Conservation (phyloP, 2,329 filamentous ascomycete species). For the Monascus ruber region DNA sequence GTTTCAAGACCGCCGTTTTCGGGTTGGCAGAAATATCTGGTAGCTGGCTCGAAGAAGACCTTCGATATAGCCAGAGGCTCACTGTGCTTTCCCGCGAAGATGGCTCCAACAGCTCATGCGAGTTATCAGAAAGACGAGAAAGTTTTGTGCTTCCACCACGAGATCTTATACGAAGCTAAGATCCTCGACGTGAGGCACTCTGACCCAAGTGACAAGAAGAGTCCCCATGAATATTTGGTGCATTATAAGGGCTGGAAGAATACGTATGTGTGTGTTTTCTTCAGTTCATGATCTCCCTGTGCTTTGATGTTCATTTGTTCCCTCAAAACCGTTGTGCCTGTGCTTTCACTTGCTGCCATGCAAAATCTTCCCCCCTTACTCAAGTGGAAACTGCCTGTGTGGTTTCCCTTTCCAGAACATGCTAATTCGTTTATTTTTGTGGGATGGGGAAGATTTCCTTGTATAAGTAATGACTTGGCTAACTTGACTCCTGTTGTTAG, state of each 20-base stretch:
- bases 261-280: slow-evolving; percentile 49
- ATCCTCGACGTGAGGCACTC: slow-evolving; percentile 64
- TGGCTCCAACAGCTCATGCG: slow-evolving; percentile 48
- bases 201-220: slow-evolving; percentile 55
- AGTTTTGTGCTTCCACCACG: slow-evolving; percentile 92
- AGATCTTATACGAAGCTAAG: slow-evolving; percentile 95
- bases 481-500: slow-evolving; percentile 29
- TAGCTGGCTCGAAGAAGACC: too few relatives aligned
- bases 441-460: slow-evolving; percentile 2
- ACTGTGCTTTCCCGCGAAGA: slow-evolving; percentile 35
- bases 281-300: background rate
- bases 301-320: too few relatives aligned
- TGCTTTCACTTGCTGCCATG: too few relatives aligned
- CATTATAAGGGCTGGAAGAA: slow-evolving; percentile 99
- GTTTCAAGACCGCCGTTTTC: too few relatives aligned
- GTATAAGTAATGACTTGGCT: slow-evolving; percentile 3
- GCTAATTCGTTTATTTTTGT: background rate
- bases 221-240: slow-evolving; percentile 75
- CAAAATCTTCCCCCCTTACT: too few relatives aligned
- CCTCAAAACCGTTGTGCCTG: too few relatives aligned
- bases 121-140: slow-evolving; percentile 67
- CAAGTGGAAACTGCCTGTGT: too few relatives aligned
- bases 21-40: too few relatives aligned
- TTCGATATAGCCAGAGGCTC: background rate
- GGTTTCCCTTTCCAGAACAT: too few relatives aligned